Conservation (phyloP, 2,329 filamentous ascomycete species). For the Pseudogymnoascus sp. region DNA sequence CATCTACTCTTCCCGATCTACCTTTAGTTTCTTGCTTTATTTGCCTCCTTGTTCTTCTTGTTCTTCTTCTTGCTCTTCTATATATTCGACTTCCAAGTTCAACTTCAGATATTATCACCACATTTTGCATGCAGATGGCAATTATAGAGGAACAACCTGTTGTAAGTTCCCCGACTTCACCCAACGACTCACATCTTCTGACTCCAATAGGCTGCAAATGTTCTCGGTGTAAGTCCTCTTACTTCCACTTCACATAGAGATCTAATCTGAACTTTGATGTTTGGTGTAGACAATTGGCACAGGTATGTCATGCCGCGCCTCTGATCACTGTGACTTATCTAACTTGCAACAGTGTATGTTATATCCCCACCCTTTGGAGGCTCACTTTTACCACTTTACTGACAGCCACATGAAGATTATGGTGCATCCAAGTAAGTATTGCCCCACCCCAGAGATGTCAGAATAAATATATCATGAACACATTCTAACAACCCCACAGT, state of each 20-base stretch:
- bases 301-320: not conserved
- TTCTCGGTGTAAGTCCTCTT: not conserved
- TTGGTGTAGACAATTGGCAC: slow-evolving; percentile 1
- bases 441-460: not conserved
- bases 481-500: slow-evolving; percentile 15
- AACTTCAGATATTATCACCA: not conserved
- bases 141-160: not conserved
- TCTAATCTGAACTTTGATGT: not conserved
- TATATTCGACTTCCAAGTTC: not conserved
- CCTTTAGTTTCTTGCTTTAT: not conserved
- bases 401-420: slow-evolving; percentile 25
- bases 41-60: not conserved
- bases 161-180: not conserved
- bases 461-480: not conserved
- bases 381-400: not conserved
- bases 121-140: not conserved
- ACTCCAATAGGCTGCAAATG: not conserved
- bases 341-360: not conserved
- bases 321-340: not conserved
- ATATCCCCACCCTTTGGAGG: not conserved
- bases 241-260: not conserved
- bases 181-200: not conserved
- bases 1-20: not conserved
- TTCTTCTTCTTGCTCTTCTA: not conserved
- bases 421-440: slow-evolving; percentile 32